Conservation (phyloP, 768 basidiomycete genomes). For the Collybia sordida region DNA sequence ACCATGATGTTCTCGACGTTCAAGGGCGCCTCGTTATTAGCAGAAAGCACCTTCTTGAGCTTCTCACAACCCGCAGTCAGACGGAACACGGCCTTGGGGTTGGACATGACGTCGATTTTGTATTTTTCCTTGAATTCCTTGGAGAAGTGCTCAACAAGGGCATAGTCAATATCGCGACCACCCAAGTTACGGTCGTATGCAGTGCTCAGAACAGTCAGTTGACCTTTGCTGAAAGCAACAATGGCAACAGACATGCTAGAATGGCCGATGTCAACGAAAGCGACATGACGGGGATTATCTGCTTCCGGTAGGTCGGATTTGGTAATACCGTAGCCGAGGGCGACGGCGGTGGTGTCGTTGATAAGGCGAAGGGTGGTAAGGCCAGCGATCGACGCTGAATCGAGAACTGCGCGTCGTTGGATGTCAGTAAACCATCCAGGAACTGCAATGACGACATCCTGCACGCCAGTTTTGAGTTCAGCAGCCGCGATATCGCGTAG, state of each 20-base stretch:
- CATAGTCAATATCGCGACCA: slow-evolving; percentile 94
- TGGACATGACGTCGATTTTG: slow-evolving; percentile 93
- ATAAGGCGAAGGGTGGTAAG: slow-evolving; percentile 92
- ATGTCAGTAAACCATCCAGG: slow-evolving; percentile 97
- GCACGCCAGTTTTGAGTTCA: slow-evolving; percentile 85
- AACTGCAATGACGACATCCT: slow-evolving; percentile 93
- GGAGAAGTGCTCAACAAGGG: slow-evolving; percentile 86
- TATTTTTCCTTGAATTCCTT: slow-evolving; percentile 94
- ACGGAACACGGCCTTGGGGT: slow-evolving; percentile 92
- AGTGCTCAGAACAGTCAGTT: slow-evolving; percentile 81
- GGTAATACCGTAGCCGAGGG: slow-evolving; percentile 98
- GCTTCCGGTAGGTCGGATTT: slow-evolving; percentile 92
- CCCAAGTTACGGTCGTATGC: slow-evolving; percentile 94
- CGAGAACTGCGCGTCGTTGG: slow-evolving; percentile 87
- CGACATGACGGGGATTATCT: slow-evolving; percentile 81
- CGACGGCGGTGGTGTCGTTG: slow-evolving; percentile 95
- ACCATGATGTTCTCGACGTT: slow-evolving; percentile 97
- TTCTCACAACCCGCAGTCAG: slow-evolving; percentile 86
- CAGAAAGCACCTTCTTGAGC: slow-evolving; percentile 95
- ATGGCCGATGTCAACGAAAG: slow-evolving; percentile 96
- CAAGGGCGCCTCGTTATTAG: slow-evolving; percentile 85
- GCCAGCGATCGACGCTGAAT: slow-evolving; percentile 87
- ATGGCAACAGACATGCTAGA: slow-evolving; percentile 84
- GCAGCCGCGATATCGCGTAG: slow-evolving; percentile 81
- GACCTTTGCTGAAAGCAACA: slow-evolving; percentile 93